Evolutionary conservation across 2,329 filamentous ascomycete genomes (phyloP).

Genomic region (Colletotrichum lini): DNA sequence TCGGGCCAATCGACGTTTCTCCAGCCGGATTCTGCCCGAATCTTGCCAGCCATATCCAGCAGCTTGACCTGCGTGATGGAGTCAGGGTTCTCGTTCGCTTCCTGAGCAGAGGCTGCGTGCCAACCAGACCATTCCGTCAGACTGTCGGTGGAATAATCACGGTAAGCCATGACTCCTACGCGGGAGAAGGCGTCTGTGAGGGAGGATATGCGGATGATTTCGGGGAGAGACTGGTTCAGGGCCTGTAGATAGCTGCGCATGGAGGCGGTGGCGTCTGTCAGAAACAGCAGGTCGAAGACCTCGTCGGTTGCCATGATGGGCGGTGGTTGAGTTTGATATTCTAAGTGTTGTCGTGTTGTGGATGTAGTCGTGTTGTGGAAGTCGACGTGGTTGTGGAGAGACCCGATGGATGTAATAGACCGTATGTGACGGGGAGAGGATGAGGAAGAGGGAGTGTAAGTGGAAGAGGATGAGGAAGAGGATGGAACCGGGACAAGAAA

Average conservation of each 20-base stretch:
- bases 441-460: too few relatives aligned
- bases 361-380: too few relatives aligned
- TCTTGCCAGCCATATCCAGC: conserved; percentile 52
- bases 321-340: not conserved
- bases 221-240: conserved; percentile 62
- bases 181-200: conserved; percentile 65
- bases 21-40: conserved; percentile 51
- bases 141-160: conserved; percentile 57
- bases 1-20: conserved; percentile 60
- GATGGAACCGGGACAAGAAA: not conserved
- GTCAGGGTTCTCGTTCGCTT: conserved; percentile 24
- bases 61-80: conserved; percentile 52
- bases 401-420: too few relatives aligned
- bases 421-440: too few relatives aligned
- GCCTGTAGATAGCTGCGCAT: conserved; percentile 60
- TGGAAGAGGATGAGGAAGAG: not conserved
- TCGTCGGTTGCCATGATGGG: conserved; percentile 26
- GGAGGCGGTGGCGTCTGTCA: conserved; percentile 63
- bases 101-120: conserved; percentile 48
- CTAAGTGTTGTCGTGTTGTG: too few relatives aligned
- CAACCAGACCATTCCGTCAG: conserved; percentile 65
- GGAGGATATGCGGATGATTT: conserved; percentile 64
- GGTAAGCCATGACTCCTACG: conserved; percentile 65
- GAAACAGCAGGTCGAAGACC: conserved; percentile 60
- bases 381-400: too few relatives aligned